phyloP scores from a whole-genome alignment of 78 protist genomes.

The slime mould (Dictyostelium discoideum) region dicty_2.7 NC_007091.3:2783001-2783500 shows the following conservation, averaged over 20 bases:
- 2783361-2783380: not conserved
- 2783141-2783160: too few relatives aligned
- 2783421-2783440: conserved; percentile 26
- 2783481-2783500: conserved; percentile 72
- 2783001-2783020: not conserved
- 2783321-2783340: conserved; percentile 53
- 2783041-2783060: conserved; percentile 9
- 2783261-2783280: conserved; percentile 70
- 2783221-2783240: conserved; percentile 44
- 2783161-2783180: too few relatives aligned
- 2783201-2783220: conserved; percentile 74
- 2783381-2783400: conserved; percentile 31
- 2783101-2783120: conserved; percentile 47
- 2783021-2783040: not conserved
- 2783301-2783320: conserved; percentile 53
- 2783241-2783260: conserved; percentile 68
- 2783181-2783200: not conserved
- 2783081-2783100: conserved; percentile 50
- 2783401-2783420: conserved; percentile 40
- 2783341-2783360: conserved; percentile 50
- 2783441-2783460: conserved; percentile 46
- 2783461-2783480: conserved; percentile 54
- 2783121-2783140: not conserved
- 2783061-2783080: too few relatives aligned
- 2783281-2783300: conserved; percentile 61